Base-by-base conservation (phyloP, 192 early-diverging fungal species). In the Coemansia sp. region DNA sequence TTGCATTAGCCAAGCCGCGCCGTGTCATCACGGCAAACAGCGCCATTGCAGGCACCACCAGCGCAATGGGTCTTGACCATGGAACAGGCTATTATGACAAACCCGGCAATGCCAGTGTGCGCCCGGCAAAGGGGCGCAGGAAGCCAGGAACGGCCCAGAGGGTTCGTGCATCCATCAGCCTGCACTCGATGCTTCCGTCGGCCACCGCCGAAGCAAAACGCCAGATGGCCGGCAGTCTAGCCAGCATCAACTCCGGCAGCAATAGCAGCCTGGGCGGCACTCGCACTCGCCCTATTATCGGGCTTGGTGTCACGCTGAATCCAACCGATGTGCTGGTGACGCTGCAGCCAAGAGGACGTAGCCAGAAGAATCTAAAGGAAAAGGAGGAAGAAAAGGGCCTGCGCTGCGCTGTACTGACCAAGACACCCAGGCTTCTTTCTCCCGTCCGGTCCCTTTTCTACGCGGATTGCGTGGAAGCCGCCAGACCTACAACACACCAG, bases 301-400 rank as follows among this genome's bases (percentile, higher is more conserved):
- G 79, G 0, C 65, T 81, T 0, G 79, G 79, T 1, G 43, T 81
- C 8, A 81, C 79, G 16, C 61, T 81, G 62, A 81, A 81, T 23
- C 79, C 79, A 0, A 70, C 74, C 16, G 79, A 81, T 39, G 58
- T 70, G 1, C 63, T 81, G 21, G 79, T 81, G 7, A 40, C 58
- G 12, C 47, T 81, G n/a, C 73, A 75, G 67, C 65, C 70, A 13
- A 64, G 69, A 3, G 41, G 69, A 23, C 32, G 32, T 32, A 32
- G 4, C 32, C 32, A 32, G 40, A 58, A 52, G 59, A 38, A 3
- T 43, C 70, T 18, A 57, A 54, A 32, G 32, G 3, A 32, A 4
- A 2, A 32, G 4, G 32, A 32, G 32, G 32, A 32, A 4, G 32
- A 32, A 32, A 4, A 32, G 32, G 32, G 32, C 0, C 48, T 9